phyloP scores from a whole-genome alignment of 2,329 filamentous ascomycete genomes.

The Cadophora gregata region DNA sequence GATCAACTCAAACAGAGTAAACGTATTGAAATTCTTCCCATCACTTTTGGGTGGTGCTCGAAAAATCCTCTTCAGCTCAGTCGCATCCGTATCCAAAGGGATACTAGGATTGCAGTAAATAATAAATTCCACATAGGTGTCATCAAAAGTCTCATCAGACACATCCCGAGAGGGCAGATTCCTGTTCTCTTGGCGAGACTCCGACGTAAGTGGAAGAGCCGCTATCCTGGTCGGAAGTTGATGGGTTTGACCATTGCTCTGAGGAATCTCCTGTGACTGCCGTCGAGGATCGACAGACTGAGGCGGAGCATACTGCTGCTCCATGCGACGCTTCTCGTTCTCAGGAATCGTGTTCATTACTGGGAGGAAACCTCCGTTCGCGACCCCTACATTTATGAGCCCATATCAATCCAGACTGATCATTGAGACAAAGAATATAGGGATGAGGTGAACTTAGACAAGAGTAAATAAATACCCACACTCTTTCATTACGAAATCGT shows the following conservation, averaged over 20 bases:
- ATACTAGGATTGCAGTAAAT: constrained; percentile 90
- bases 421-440: not conserved
- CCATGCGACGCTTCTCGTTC: constrained; percentile 32
- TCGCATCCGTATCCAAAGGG: constrained; percentile 70
- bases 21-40: constrained; percentile 84
- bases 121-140: constrained; percentile 84
- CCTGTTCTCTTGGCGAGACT: constrained; percentile 23
- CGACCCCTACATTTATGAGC: constrained; percentile 24
- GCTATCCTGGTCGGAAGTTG: constrained; percentile 24
- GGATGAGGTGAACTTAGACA: not conserved
- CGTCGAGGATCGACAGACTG: constrained; percentile 24
- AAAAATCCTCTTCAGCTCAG: constrained; percentile 76
- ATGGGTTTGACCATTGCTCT: constrained; percentile 21
- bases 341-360: constrained; percentile 31
- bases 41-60: constrained; percentile 83
- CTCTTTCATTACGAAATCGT: constrained; percentile 1
- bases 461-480: not conserved
- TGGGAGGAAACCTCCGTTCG: constrained; percentile 19
- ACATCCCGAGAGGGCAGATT: constrained; percentile 71
- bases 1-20: constrained; percentile 78
- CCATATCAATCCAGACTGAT: not conserved
- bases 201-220: constrained; percentile 16
- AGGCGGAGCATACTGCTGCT: constrained; percentile 33
- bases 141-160: constrained; percentile 73
- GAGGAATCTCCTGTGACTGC: constrained; percentile 23